These are phyloP conservation scores for Alliaria petiolata DNA, from an alignment of 345 rosid species.

Conservation along the genomic window DNA sequence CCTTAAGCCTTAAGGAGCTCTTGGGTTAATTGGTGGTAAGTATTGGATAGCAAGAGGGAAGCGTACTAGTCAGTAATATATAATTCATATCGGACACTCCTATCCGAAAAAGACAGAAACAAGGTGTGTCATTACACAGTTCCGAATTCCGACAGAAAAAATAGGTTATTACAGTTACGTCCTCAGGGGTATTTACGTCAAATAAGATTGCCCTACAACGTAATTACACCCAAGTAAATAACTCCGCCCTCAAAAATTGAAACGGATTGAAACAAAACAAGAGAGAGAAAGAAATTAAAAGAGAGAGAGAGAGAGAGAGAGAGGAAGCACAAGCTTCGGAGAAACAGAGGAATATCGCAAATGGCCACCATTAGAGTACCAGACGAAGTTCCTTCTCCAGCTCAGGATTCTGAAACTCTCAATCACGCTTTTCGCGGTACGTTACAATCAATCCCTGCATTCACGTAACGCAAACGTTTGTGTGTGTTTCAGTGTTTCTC, in stretches of 20 bases:
- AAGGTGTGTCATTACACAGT: too few relatives aligned
- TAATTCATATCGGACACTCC: too few relatives aligned
- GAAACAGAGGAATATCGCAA: neutral
- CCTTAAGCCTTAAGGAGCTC: too few relatives aligned
- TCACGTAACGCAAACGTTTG: neutral
- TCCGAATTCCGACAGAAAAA: too few relatives aligned
- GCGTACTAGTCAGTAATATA: too few relatives aligned
- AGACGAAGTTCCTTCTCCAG: slow-evolving; percentile 60
- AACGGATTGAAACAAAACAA: neutral
- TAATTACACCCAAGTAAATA: slow-evolving; percentile 15
- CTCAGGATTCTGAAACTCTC: slow-evolving; percentile 58
- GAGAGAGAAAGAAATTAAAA: neutral
- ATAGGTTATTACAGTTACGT: slow-evolving; percentile 10
- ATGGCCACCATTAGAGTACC: slow-evolving; percentile 55
- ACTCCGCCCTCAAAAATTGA: too few relatives aligned
- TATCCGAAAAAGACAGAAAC: too few relatives aligned
- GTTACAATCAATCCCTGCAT: neutral
- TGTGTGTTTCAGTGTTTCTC: neutral
- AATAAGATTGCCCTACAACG: neutral
- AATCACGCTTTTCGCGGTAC: slow-evolving; percentile 66
- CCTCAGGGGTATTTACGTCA: slow-evolving; percentile 10
- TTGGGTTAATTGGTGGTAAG: too few relatives aligned
- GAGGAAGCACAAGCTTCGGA: neutral
- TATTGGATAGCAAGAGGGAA: too few relatives aligned
- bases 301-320: neutral